phyloP scores from a whole-genome alignment of 345 rosid species.

The Eucalyptus globulus region DNA sequence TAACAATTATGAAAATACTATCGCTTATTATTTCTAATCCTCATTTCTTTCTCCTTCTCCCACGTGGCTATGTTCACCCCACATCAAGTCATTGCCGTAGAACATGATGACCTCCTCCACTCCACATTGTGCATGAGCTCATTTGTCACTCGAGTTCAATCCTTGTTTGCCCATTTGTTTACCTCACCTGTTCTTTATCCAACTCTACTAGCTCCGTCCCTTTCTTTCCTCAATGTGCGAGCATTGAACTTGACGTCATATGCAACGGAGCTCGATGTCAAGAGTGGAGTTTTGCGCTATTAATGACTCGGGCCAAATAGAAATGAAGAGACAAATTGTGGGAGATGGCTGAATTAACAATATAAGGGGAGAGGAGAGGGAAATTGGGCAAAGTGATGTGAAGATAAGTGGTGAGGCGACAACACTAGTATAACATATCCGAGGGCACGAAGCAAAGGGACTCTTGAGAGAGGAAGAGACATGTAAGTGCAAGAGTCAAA shows the following conservation, averaged over 20 bases:
- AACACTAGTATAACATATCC: accelerated
- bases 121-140: background rate
- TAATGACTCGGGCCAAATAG: background rate
- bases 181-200: accelerated
- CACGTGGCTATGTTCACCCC: background rate
- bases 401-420: background rate
- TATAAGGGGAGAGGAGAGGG: background rate
- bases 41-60: background rate
- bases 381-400: background rate
- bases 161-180: background rate
- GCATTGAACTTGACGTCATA: background rate
- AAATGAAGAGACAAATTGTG: background rate
- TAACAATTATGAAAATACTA: too few species aligned
- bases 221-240: background rate
- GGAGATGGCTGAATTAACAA: background rate
- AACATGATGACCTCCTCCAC: background rate
- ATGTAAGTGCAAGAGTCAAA: background rate
- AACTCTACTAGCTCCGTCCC: background rate
- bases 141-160: background rate
- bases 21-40: background rate
- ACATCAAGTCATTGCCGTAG: background rate
- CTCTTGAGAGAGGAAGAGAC: background rate
- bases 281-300: background rate
- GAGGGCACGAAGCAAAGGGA: accelerated
- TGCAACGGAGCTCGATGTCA: too few species aligned